phyloP scores from a whole-genome alignment of 2,329 filamentous ascomycete genomes.

The Fusarium odoratissimum region DNA sequence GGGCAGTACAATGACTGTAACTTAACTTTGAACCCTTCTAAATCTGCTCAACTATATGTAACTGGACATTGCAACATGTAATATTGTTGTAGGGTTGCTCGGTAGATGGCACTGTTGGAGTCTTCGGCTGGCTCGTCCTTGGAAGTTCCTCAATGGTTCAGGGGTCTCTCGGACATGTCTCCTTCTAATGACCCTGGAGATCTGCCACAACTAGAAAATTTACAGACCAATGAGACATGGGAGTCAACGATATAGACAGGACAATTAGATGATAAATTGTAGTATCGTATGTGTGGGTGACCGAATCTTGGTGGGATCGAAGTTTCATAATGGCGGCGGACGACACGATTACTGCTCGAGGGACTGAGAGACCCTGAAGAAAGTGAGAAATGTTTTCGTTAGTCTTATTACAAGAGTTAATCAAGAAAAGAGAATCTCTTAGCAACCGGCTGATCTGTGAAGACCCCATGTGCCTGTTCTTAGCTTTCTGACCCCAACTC shows the following conservation, averaged over 20 bases:
- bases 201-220: too few relatives aligned
- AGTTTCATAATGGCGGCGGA: neutral
- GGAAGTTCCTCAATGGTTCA: neutral
- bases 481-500: neutral
- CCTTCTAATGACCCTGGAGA: neutral
- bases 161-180: neutral
- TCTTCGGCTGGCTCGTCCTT: neutral
- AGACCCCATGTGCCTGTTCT: neutral
- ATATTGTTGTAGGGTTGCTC: neutral
- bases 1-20: neutral
- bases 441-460: neutral
- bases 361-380: neutral
- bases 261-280: neutral
- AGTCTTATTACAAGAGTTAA: neutral
- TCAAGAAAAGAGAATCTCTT: neutral
- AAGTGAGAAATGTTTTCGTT: too few relatives aligned
- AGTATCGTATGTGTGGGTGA: neutral
- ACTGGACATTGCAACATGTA: too few relatives aligned
- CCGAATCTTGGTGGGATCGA: neutral
- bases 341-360: neutral
- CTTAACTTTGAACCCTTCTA: neutral
- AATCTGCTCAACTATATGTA: neutral
- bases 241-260: neutral
- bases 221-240: too few relatives aligned
- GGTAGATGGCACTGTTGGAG: neutral